Evolutionary conservation across 2,329 filamentous ascomycete species (phyloP).

Genomic region (Colletotrichum karsti): DNA sequence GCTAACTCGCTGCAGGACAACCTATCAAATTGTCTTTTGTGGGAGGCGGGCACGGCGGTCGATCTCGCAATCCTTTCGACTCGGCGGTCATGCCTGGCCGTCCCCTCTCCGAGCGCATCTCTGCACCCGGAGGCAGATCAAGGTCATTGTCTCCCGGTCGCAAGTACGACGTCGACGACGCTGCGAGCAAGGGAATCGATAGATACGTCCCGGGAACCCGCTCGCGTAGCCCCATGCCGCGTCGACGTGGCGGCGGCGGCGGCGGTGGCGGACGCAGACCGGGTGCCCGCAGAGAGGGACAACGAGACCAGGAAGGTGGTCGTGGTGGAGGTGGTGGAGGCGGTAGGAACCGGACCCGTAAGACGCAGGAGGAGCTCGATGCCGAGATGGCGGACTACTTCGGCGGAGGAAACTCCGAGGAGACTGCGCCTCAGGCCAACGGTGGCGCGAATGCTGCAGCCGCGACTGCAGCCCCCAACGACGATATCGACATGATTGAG

Average conservation of each 20-base stretch:
- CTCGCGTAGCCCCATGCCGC: conserved; percentile 68
- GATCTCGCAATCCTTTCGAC: conserved; percentile 63
- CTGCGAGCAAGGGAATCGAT: conserved; percentile 75
- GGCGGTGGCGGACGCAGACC: conserved; percentile 57
- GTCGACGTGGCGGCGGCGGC: conserved; percentile 53
- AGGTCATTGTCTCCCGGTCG: conserved; percentile 67
- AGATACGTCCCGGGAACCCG: conserved; percentile 76
- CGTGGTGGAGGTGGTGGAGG: conserved; percentile 35
- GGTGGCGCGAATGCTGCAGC: conserved; percentile 45
- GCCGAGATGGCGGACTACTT: conserved; percentile 98
- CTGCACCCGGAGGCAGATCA: conserved; percentile 62
- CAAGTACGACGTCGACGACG: conserved; percentile 61
- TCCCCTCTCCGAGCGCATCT: conserved; percentile 69
- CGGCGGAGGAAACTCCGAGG: conserved; percentile 51
- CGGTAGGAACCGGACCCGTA: conserved; percentile 66
- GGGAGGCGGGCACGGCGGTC: conserved; percentile 53
- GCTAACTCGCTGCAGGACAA: conserved; percentile 61
- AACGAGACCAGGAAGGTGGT: conserved; percentile 40
- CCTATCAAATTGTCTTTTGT: conserved; percentile 80
- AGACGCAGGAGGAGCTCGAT: conserved; percentile 91
- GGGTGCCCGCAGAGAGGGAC: conserved; percentile 56
- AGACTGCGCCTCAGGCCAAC: conserved; percentile 45
- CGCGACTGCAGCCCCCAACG: conserved; percentile 44
- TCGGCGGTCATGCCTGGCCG: conserved; percentile 62
- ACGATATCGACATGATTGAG: conserved; percentile 79